phyloP scores from a whole-genome alignment of 176 grass and related monocot genomes.

The Paspalum vaginatum region DNA sequence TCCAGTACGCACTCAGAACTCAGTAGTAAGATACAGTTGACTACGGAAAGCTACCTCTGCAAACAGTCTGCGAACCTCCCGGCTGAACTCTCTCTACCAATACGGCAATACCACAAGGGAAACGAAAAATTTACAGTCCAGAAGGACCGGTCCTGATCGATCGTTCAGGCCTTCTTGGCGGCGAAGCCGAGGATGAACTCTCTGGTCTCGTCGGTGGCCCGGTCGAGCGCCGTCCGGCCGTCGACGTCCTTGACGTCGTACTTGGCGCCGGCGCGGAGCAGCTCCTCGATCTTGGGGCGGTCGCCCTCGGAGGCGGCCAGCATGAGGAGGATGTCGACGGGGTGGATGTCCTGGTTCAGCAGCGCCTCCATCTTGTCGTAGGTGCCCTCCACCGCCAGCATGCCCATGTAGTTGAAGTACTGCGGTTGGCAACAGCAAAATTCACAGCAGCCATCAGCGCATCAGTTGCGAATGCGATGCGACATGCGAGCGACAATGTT shows the following conservation, averaged over 20 bases:
- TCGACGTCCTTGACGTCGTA: constrained; percentile 87
- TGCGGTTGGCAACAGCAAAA: not conserved
- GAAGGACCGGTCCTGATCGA: not conserved
- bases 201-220: constrained; percentile 67
- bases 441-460: too few species aligned
- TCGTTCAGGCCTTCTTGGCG: constrained; percentile 45
- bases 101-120: not conserved
- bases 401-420: constrained; percentile 99
- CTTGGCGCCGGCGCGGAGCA: constrained; percentile 79
- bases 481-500: too few species aligned
- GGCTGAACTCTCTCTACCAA: constrained; percentile 14
- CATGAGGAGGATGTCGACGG: constrained; percentile 93
- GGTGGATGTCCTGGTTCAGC: constrained; percentile 82
- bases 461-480: too few species aligned
- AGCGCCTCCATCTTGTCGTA: constrained; percentile 99
- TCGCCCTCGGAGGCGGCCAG: constrained; percentile 85
- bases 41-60: constrained; percentile 16
- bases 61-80: constrained; percentile 25
- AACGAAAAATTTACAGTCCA: constrained; percentile 21
- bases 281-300: constrained; percentile 94
- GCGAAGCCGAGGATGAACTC: constrained; percentile 70
- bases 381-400: constrained; percentile 97
- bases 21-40: not conserved
- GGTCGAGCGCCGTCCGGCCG: constrained; percentile 78
- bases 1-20: not conserved